Percentiles rank a stretch among this genome's conserved stretches.
These are phyloP conservation scores for Juglanconis oblonga DNA, from an alignment of 2,329 filamentous ascomycete genomes.

Conservation along the genomic window DNA sequence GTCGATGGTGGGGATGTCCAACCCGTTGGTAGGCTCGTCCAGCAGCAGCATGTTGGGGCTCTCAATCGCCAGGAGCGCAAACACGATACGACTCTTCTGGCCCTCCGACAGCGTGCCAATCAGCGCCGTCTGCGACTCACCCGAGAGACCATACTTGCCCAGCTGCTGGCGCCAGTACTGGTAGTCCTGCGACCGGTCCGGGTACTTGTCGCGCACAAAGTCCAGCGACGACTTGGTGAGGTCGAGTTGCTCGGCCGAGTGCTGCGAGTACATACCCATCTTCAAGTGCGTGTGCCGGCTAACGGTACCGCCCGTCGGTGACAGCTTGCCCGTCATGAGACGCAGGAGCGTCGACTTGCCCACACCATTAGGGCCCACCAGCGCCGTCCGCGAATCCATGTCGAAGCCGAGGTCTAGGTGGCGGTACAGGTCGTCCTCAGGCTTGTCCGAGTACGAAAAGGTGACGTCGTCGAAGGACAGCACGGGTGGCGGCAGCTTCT, in stretches of 20 bases:
- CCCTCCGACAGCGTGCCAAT: conserved; percentile 98
- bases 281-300: conserved; percentile 97
- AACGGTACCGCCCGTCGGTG: conserved; percentile 76
- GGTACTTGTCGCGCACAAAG: conserved; percentile 96
- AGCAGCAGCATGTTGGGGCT: conserved; percentile 95
- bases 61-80: conserved; percentile 93
- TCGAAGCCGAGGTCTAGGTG: conserved; percentile 97
- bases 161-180: conserved; percentile 99
- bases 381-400: conserved; percentile 96
- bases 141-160: conserved; percentile 87
- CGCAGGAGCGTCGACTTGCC: conserved; percentile 96
- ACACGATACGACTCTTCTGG: conserved; percentile 97
- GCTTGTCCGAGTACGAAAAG: conserved; percentile 92
- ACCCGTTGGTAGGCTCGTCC: conserved; percentile 98
- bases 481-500: conserved; percentile 97
- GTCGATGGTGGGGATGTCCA: conserved; percentile 98
- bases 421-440: conserved; percentile 90
- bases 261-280: conserved; percentile 96
- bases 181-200: conserved; percentile 87
- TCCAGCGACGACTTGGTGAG: conserved; percentile 96
- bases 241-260: conserved; percentile 97
- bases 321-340: conserved; percentile 94
- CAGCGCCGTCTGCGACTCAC: conserved; percentile 90
- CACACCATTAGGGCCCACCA: conserved; percentile 98
- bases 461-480: conserved; percentile 95